These are phyloP conservation scores for Priceomyces haplophilus DNA, from an alignment of 805 yeast species.

Conservation along the genomic window DNA sequence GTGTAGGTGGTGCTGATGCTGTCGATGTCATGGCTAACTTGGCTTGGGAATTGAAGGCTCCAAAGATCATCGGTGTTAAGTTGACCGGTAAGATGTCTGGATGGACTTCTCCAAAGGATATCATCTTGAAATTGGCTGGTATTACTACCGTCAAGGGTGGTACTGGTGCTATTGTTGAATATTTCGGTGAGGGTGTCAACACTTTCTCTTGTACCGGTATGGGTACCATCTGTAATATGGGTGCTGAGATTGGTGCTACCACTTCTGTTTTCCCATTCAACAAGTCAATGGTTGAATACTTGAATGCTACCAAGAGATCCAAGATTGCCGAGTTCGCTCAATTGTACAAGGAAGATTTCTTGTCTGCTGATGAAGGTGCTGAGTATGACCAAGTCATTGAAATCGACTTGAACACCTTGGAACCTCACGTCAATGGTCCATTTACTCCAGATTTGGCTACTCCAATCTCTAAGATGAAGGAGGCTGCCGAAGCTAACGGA, in stretches of 20 bases:
- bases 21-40: slow-evolving; percentile 93
- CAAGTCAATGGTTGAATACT: slow-evolving; percentile 81
- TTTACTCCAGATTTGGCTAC: slow-evolving; percentile 98
- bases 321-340: slow-evolving; percentile 81
- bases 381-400: slow-evolving; percentile 93
- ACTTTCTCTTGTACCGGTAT: slow-evolving; percentile 95
- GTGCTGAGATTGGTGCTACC: slow-evolving; percentile 99
- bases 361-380: slow-evolving; percentile 88
- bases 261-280: slow-evolving; percentile 97
- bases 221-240: slow-evolving; percentile 99
- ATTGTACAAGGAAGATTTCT: slow-evolving; percentile 57
- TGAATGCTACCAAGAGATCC: slow-evolving; percentile 81
- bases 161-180: slow-evolving; percentile 94
- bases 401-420: slow-evolving; percentile 82
- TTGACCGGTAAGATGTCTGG: slow-evolving; percentile 88
- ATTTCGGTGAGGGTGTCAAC: slow-evolving; percentile 92
- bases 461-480: slow-evolving; percentile 83
- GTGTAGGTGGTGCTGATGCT: slow-evolving; percentile 99
- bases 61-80: slow-evolving; percentile 92
- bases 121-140: slow-evolving; percentile 90
- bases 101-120: slow-evolving; percentile 97
- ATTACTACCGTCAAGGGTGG: slow-evolving; percentile 96
- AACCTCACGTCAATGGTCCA: slow-evolving; percentile 97
- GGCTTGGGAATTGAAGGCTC: slow-evolving; percentile 98
- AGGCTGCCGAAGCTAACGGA: slow-evolving; percentile 74